phyloP scores from a whole-genome alignment of 441 rosid genomes.

The Rhodomyrtus psidioides region DNA sequence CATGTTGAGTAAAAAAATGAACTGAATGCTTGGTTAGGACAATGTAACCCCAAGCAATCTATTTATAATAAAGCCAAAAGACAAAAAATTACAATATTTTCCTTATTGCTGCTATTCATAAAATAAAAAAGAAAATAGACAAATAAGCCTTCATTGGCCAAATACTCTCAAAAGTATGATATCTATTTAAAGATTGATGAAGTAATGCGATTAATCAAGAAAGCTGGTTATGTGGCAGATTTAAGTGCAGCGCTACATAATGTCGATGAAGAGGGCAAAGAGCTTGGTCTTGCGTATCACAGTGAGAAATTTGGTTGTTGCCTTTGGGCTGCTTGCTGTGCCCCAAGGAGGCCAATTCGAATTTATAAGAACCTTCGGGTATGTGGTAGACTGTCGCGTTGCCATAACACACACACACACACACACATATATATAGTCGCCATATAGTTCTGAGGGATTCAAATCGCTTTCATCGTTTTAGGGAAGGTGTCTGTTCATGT shows the following conservation, averaged over 20 bases:
- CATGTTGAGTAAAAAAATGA: no score
- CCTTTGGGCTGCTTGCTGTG: slow-evolving; percentile 54
- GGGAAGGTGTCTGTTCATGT: slow-evolving; percentile 69
- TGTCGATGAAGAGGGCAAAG: slow-evolving; percentile 60
- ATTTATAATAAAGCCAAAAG: no score
- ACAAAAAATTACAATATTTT: no score
- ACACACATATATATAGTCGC: no score
- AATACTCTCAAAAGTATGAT: no score
- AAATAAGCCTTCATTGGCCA: no score
- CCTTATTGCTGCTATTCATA: no score
- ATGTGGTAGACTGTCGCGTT: slow-evolving; percentile 77
- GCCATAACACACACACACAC: no score
- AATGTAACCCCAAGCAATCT: no score
- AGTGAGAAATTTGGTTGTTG: slow-evolving; percentile 81
- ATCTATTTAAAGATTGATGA: slow-evolving; percentile 66
- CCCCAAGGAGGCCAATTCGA: slow-evolving; percentile 54
- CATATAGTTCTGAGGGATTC: slow-evolving; percentile 75
- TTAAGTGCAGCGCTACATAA: slow-evolving; percentile 65
- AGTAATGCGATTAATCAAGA: slow-evolving; percentile 48
- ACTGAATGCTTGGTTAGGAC: no score
- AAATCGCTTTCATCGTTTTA: slow-evolving; percentile 83
- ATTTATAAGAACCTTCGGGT: slow-evolving; percentile 79
- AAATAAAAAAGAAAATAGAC: no score
- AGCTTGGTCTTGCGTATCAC: slow-evolving; percentile 74
- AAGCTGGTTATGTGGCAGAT: slow-evolving; percentile 68